These are phyloP conservation scores for Mycena chlorophos DNA, from an alignment of 768 basidiomycete species.

Conservation along the genomic window DNA sequence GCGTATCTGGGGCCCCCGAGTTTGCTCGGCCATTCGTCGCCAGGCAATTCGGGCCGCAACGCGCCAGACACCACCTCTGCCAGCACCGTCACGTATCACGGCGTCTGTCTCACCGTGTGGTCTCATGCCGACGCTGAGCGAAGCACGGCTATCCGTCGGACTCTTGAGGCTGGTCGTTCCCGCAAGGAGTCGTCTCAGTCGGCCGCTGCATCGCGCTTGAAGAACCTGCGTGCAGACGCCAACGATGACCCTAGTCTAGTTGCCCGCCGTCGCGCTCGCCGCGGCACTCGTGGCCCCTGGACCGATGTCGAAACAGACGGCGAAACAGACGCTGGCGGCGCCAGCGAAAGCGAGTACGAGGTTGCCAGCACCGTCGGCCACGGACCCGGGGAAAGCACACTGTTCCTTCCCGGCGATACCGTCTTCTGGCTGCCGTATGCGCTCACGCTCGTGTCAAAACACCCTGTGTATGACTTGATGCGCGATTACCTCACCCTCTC, in stretches of 20 bases:
- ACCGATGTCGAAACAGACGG: conserved; percentile 71
- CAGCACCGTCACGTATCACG: conserved; percentile 75
- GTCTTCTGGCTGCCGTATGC: conserved; percentile 96
- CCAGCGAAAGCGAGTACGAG: conserved; percentile 86
- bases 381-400: conserved; percentile 83
- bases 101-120: conserved; percentile 94
- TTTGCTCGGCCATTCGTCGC: conserved; percentile 51
- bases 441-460: conserved; percentile 84
- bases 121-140: conserved; percentile 91
- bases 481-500: conserved; percentile 93
- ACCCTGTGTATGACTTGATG: conserved; percentile 94
- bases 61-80: conserved; percentile 34
- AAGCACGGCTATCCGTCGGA: conserved; percentile 78
- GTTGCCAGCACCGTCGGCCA: conserved; percentile 78
- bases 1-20: conserved; percentile 80
- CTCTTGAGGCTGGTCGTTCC: conserved; percentile 74
- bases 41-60: conserved; percentile 32
- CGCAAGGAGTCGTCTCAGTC: conserved; percentile 82
- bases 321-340: conserved; percentile 74
- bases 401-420: conserved; percentile 85
- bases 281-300: conserved; percentile 70
- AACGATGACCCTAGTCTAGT: conserved; percentile 54
- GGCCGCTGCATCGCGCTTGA: conserved; percentile 65
- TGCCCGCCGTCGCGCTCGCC: conserved; percentile 56
- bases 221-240: conserved; percentile 59